These are phyloP conservation scores for Acaromyces ingoldii DNA, from an alignment of 1,284 basidiomycete species.

Conservation along the genomic window DNA sequence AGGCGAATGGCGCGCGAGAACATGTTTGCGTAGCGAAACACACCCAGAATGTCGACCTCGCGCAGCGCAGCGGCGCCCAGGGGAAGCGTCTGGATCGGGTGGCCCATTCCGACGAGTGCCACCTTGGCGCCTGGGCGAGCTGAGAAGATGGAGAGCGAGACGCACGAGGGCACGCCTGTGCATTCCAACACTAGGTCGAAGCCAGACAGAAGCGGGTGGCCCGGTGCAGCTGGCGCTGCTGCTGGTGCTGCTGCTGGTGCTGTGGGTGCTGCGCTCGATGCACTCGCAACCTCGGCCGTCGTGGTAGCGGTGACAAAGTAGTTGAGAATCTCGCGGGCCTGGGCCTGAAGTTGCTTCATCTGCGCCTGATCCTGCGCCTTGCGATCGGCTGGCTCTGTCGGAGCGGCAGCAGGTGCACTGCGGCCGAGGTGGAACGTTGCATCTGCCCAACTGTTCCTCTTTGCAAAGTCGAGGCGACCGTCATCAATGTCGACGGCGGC, in stretches of 20 bases:
- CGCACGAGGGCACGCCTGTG: conserved; percentile 73
- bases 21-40: conserved; percentile 72
- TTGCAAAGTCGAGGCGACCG: conserved; percentile 25
- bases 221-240: conserved; percentile 1
- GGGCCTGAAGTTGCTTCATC: neutral
- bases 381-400: neutral
- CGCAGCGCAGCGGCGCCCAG: conserved; percentile 73
- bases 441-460: conserved; percentile 62
- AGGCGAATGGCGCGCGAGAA: conserved; percentile 66
- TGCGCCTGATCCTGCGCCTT: neutral
- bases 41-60: conserved; percentile 88
- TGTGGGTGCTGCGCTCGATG: no score
- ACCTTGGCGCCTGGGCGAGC: conserved; percentile 79
- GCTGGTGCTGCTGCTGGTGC: no score
- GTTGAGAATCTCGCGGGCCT: neutral
- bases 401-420: conserved; percentile 58
- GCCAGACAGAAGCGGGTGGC: conserved; percentile 56
- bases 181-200: conserved; percentile 92
- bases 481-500: conserved; percentile 33
- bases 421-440: conserved; percentile 59
- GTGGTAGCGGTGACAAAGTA: neutral
- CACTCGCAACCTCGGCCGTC: neutral
- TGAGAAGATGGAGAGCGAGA: conserved; percentile 52
- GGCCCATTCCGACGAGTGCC: conserved; percentile 90
- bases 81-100: conserved; percentile 60